phyloP scores from a whole-genome alignment of 2,329 filamentous ascomycete species.

The Coniella lustricola region DNA sequence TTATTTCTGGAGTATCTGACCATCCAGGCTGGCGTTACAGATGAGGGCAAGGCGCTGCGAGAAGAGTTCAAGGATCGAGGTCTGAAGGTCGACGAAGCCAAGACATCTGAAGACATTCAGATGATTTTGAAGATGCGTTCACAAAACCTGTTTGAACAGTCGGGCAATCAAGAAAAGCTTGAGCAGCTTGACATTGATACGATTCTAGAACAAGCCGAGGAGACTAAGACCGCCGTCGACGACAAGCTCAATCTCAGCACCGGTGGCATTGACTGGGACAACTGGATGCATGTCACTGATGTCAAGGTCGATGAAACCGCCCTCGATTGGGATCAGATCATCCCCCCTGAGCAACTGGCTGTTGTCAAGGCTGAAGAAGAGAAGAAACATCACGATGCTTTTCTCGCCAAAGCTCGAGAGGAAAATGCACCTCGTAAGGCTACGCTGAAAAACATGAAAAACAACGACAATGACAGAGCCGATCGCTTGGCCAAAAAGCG shows the following conservation, averaged over 20 bases:
- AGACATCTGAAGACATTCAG: slow-evolving; percentile 89
- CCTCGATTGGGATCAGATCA: slow-evolving; percentile 97
- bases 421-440: slow-evolving; percentile 78
- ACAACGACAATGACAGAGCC: slow-evolving; percentile 52
- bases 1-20: slow-evolving; percentile 95
- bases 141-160: slow-evolving; percentile 99
- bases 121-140: slow-evolving; percentile 94
- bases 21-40: slow-evolving; percentile 92
- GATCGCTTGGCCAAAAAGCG: slow-evolving; percentile 60
- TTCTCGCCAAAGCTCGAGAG: slow-evolving; percentile 73
- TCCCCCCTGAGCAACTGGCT: slow-evolving; percentile 86
- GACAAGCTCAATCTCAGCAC: slow-evolving; percentile 88
- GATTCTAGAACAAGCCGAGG: slow-evolving; percentile 91
- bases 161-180: slow-evolving; percentile 89
- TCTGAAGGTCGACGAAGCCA: slow-evolving; percentile 69
- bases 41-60: slow-evolving; percentile 75
- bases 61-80: slow-evolving; percentile 74
- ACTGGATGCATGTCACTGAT: slow-evolving; percentile 96
- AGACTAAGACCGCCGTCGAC: slow-evolving; percentile 92
- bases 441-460: slow-evolving; percentile 48
- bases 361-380: slow-evolving; percentile 86
- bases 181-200: slow-evolving; percentile 97
- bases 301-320: slow-evolving; percentile 79
- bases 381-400: slow-evolving; percentile 72
- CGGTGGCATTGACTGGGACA: slow-evolving; percentile 77